Evolutionary conservation across 352 stramenopile species (phyloP).

Genomic region (Peronospora belbahrii): DNA sequence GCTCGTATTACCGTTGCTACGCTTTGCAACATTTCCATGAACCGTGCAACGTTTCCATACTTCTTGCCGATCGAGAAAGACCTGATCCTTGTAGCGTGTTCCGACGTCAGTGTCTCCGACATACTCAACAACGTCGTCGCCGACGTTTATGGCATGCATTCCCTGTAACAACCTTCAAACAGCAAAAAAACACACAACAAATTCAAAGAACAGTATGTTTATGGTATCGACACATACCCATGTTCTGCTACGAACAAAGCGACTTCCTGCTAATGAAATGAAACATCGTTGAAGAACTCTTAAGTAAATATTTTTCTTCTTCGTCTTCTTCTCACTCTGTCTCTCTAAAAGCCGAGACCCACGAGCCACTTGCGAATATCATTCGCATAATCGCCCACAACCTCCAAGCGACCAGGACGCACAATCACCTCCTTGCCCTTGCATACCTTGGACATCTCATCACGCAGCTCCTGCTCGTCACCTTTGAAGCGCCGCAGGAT

Average conservation of each 20-base stretch:
- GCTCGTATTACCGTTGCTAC: conserved; percentile 64
- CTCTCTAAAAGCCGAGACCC: conserved; percentile 70
- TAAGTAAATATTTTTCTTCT: neutral
- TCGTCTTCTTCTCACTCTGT: neutral
- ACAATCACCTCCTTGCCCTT: conserved; percentile 59
- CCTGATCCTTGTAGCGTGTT: conserved; percentile 62
- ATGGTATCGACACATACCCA: too few relatives aligned
- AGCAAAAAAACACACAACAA: conserved; percentile 1
- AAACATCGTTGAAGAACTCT: conserved; percentile 7
- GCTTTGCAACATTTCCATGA: conserved; percentile 72
- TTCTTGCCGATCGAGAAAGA: conserved; percentile 77
- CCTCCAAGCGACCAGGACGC: conserved; percentile 68
- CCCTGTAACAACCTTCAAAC: conserved; percentile 28
- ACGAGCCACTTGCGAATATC: conserved; percentile 82
- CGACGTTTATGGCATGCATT: conserved; percentile 79
- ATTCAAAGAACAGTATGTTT: neutral
- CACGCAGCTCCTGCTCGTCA: conserved; percentile 63
- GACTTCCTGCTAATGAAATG: neutral
- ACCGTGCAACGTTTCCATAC: conserved; percentile 63
- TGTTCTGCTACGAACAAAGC: conserved; percentile 7
- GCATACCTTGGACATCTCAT: conserved; percentile 84
- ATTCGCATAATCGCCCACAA: conserved; percentile 59
- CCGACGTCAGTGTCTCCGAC: conserved; percentile 66
- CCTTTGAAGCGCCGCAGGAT: conserved; percentile 77
- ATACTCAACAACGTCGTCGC: conserved; percentile 77